A percentile compares a stretch with the other conserved stretches of the same genome.
Evolutionary conservation across 2,329 filamentous ascomycete species (phyloP).

Genomic region (Sphaerulina musiva): DNA sequence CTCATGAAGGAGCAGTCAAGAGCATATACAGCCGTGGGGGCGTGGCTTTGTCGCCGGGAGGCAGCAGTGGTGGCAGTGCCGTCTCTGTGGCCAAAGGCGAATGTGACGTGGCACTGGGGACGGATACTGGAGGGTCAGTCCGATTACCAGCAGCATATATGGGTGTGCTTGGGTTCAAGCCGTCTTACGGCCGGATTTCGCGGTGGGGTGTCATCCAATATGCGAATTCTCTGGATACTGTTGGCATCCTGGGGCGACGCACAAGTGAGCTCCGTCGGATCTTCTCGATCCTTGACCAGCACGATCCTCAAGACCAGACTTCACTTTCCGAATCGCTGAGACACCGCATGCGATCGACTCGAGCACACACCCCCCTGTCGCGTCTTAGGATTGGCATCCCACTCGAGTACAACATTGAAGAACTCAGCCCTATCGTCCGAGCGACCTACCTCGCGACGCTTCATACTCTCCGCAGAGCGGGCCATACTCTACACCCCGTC

Average conservation of each 20-base stretch:
- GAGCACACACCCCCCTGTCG: slow-evolving; percentile 1
- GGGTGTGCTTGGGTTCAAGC: slow-evolving; percentile 78
- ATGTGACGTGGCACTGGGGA: slow-evolving; percentile 69
- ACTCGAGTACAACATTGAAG: slow-evolving; percentile 78
- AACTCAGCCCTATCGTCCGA: slow-evolving; percentile 65
- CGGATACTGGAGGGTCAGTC: slow-evolving; percentile 87
- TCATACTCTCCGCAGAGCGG: slow-evolving; percentile 53
- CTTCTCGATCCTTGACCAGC: slow-evolving; percentile 48
- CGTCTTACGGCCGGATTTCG: slow-evolving; percentile 81
- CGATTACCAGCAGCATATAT: slow-evolving; percentile 83
- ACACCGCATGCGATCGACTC: slow-evolving; percentile 33
- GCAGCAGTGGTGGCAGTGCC: slow-evolving; percentile 90
- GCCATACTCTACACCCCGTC: slow-evolving; percentile 66
- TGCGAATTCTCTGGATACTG: slow-evolving; percentile 86
- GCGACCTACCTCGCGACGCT: slow-evolving; percentile 62
- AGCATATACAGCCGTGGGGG: slow-evolving; percentile 41
- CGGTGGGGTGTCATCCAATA: slow-evolving; percentile 84
- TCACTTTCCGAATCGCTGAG: slow-evolving; percentile 56
- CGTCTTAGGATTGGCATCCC: slow-evolving; percentile 53
- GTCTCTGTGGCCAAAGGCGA: slow-evolving; percentile 65
- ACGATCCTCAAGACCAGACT: slow-evolving; percentile 70
- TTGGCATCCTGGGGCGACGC: slow-evolving; percentile 63
- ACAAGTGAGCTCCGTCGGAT: slow-evolving; percentile 43
- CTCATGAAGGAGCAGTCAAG: slow-evolving; percentile 59
- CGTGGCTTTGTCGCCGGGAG: slow-evolving; percentile 60